phyloP scores from a whole-genome alignment of 1,284 basidiomycete genomes.

The Chalciporus sp. region DNA sequence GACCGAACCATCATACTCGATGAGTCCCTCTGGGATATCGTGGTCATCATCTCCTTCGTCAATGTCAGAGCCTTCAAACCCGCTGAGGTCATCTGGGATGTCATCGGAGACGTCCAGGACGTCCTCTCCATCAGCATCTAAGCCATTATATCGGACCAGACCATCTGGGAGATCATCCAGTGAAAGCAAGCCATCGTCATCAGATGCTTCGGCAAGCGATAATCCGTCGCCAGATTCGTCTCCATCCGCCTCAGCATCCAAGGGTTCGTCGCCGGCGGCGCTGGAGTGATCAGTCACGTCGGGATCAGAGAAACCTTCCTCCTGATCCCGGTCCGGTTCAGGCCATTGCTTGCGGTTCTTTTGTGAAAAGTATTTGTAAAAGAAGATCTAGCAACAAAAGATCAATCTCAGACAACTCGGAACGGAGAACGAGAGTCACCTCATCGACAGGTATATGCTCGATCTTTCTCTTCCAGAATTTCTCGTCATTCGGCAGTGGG shows the following conservation, averaged over 20 bases:
- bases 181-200: constrained; percentile 65
- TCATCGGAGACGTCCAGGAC: constrained; percentile 64
- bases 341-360: constrained; percentile 53
- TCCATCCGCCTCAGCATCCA: constrained; percentile 25
- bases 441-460: constrained; percentile 89
- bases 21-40: constrained; percentile 54
- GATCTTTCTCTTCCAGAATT: constrained; percentile 75
- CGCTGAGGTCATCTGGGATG: constrained; percentile 56
- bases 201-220: constrained; percentile 63
- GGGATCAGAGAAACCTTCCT: constrained; percentile 46
- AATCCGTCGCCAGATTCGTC: constrained; percentile 39
- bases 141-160: constrained; percentile 59
- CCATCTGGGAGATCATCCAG: constrained; percentile 55
- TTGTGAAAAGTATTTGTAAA: constrained; percentile 65
- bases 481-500: constrained; percentile 74
- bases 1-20: constrained; percentile 59
- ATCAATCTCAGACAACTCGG: background rate
- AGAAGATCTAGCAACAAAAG: constrained; percentile 56
- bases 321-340: constrained; percentile 41
- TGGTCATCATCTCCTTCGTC: constrained; percentile 65
- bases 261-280: constrained; percentile 29
- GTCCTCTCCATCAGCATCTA: constrained; percentile 48
- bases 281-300: constrained; percentile 38
- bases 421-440: constrained; percentile 43
- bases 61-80: constrained; percentile 68